Percentiles rank a stretch among this genome's conserved stretches.
Conservation (phyloP, 2,329 filamentous ascomycete genomes). For the Talaromyces sp. region DNA sequence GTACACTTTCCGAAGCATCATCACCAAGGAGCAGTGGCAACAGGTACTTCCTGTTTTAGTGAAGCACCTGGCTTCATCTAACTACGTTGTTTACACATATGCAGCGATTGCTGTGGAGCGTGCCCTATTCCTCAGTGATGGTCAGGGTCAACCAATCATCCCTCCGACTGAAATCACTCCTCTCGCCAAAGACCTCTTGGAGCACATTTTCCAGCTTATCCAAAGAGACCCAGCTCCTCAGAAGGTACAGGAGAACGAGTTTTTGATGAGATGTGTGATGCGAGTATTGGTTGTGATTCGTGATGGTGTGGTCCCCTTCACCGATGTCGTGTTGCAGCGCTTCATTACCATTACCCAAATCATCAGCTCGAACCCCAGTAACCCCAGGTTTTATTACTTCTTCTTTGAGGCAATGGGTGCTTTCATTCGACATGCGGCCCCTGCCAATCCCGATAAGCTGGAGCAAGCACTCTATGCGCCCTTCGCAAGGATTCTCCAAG, state of each 20-base stretch:
- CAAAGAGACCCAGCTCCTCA: constrained; percentile 80
- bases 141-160: constrained; percentile 76
- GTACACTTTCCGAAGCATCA: constrained; percentile 93
- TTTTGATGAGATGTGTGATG: constrained; percentile 98
- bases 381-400: constrained; percentile 97
- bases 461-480: constrained; percentile 81
- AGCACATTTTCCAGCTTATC: constrained; percentile 89
- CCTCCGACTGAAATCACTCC: constrained; percentile 75
- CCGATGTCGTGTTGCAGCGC: constrained; percentile 78
- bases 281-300: constrained; percentile 92
- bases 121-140: constrained; percentile 80
- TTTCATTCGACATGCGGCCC: constrained; percentile 74
- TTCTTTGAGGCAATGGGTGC: constrained; percentile 95
- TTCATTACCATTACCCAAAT: constrained; percentile 87
- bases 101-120: constrained; percentile 96
- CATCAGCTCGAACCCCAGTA: constrained; percentile 93
- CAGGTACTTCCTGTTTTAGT: constrained; percentile 86
- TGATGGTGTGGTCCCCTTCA: constrained; percentile 73
- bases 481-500: constrained; percentile 76
- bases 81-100: constrained; percentile 98
- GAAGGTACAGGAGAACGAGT: constrained; percentile 98
- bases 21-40: constrained; percentile 90
- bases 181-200: constrained; percentile 80
- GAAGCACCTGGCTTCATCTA: constrained; percentile 82
- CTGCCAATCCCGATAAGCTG: constrained; percentile 69